Conservation (phyloP, 345 rosid species). For the Salix exigua region DNA sequence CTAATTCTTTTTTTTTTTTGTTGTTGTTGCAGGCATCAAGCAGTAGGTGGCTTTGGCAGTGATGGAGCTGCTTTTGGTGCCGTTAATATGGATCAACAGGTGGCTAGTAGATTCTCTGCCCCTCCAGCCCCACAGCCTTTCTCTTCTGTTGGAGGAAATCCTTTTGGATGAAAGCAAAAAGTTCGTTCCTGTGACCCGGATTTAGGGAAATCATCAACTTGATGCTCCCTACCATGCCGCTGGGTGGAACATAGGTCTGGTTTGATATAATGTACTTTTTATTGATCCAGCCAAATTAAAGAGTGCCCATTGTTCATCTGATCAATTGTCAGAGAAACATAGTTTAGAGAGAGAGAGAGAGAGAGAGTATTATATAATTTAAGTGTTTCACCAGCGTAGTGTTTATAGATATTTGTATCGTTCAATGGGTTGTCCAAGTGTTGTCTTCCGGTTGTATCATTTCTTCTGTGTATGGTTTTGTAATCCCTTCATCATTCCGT, state of each 20-base stretch:
- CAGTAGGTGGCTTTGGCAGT: conserved; percentile 31
- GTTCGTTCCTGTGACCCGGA: not conserved
- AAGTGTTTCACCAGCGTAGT: not conserved
- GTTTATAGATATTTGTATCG: conserved; percentile 12
- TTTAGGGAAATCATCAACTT: conserved; percentile 31
- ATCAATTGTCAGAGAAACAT: conserved; percentile 17
- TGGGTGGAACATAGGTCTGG: conserved; percentile 31
- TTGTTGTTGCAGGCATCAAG: conserved; percentile 31
- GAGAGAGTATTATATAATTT: not conserved
- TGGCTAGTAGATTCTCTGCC: conserved; percentile 39
- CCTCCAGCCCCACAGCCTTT: conserved; percentile 38
- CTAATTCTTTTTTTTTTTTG: not conserved
- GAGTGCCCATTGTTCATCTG: conserved; percentile 4
- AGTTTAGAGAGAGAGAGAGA: not conserved
- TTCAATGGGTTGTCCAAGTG: conserved; percentile 13
- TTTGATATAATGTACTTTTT: conserved; percentile 1
- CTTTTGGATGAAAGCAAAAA: conserved; percentile 49
- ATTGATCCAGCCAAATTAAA: conserved; percentile 16
- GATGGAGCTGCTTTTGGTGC: conserved; percentile 36
- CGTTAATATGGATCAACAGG: conserved; percentile 43
- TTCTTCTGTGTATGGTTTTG: conserved; percentile 12
- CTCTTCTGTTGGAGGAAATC: conserved; percentile 60
- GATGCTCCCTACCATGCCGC: conserved; percentile 30
- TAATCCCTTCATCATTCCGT: conserved; percentile 10
- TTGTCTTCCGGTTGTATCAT: conserved; percentile 20